Evolutionary conservation across 106 monocot genomes (phyloP), one percentile per base, ranked within the genome.

Genomic region (Narthecium ossifragum): DNA sequence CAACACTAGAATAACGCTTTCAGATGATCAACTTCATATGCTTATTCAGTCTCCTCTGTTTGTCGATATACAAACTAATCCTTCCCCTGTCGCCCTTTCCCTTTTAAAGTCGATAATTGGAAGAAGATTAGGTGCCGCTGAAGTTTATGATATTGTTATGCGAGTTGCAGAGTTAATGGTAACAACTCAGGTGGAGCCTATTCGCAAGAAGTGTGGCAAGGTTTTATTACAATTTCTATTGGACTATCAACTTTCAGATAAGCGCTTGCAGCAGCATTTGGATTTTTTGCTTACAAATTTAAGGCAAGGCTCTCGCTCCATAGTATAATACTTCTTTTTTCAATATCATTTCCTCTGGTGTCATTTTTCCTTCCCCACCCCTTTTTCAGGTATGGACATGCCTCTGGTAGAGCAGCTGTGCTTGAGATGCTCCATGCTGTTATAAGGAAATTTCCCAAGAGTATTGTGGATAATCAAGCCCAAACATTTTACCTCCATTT

Each of bases 371-470:
- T 43, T 9, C 22, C 32, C 25, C 18, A 20, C 18, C 45, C 30
- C 57, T 47, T 45, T 61, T 76, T 36, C 80, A 90, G 90, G 32
- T 96, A 96, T 78, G 90, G 86, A 68, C 96, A 96, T 76, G 34
- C 90, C 15, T 87, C 90, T 26, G 96, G 96, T 60, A 83, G 86
- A 75, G 90, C 86, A 86, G 70, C 90, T 54, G 96, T 86, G 60
- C 84, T 96, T 68, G 90, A 96, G 59, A 90, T 96, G 90, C 70
- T 96, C 38, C 79, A 84, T 72, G 76, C 69, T 43, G 73, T 96
- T 49, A 29, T 90, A 26, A 59, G 81, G 31, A 96, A 86, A 71
- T 96, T 81, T 75, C 86, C 96, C 12, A 61, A 70, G 50, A 73
- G 70, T 54, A 48, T 79, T 64, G 40, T 96, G 46, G 86, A 96